Evolutionary conservation across 345 rosid species (phyloP).

Genomic region (Eucalyptus curtisii): DNA sequence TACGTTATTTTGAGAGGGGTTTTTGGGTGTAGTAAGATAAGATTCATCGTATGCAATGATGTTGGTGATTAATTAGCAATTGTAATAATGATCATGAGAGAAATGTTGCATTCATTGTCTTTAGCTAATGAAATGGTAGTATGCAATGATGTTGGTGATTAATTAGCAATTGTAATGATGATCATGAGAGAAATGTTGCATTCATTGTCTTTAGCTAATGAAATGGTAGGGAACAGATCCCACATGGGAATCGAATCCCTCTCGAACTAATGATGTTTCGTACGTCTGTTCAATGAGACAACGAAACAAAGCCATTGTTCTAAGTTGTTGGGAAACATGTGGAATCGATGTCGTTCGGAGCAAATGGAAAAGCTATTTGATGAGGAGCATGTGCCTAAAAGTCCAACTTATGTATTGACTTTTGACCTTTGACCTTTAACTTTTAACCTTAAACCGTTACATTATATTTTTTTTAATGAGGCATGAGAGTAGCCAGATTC

Average conservation of each 20-base stretch:
- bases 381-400: background rate
- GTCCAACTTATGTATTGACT: background rate
- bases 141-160: background rate
- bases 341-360: background rate
- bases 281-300: background rate
- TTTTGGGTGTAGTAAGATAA: background rate
- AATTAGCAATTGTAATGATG: background rate
- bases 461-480: background rate
- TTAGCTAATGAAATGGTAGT: background rate
- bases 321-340: fast-evolving
- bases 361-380: background rate
- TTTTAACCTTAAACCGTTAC: background rate
- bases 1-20: background rate
- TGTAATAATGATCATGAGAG: background rate
- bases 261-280: background rate
- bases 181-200: background rate
- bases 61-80: background rate
- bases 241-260: background rate
- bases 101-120: background rate
- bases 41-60: background rate
- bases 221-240: background rate
- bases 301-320: background rate
- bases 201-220: background rate
- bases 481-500: background rate
- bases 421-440: background rate